Conservation (phyloP, 202 grass and related monocot genomes). For the Carex arenaria region DNA sequence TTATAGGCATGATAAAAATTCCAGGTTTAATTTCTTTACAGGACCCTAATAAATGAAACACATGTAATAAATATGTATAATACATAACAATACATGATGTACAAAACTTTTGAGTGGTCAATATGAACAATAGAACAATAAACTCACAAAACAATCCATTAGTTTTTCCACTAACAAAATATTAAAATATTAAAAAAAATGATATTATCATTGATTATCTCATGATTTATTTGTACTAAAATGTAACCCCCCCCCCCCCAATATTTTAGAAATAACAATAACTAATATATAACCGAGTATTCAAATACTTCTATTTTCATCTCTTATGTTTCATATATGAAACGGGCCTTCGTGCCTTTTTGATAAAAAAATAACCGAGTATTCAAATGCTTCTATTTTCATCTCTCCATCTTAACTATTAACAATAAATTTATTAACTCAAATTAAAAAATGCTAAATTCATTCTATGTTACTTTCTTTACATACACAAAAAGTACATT, state of each 20-base stretch:
- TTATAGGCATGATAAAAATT: not conserved
- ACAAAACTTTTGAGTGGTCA: not conserved
- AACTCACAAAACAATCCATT: not conserved
- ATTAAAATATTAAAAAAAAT: not conserved
- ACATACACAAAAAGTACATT: not conserved
- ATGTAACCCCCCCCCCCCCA: not conserved
- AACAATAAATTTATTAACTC: not conserved
- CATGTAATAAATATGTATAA: not conserved
- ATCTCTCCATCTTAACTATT: no score
- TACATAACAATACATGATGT: not conserved
- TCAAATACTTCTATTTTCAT: not conserved
- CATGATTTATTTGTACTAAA: not conserved
- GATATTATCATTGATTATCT: not conserved
- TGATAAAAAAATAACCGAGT: no score
- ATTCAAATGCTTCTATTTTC: not conserved
- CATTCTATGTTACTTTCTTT: not conserved
- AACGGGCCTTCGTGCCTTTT: no score
- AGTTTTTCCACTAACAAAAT: not conserved
- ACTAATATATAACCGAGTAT: not conserved
- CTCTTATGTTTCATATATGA: no score
- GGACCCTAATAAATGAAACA: not conserved
- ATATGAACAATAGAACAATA: not conserved
- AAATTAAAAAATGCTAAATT: not conserved
- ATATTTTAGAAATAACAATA: not conserved
- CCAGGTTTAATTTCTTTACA: not conserved